A percentile compares a stretch with the other conserved stretches of the same genome.
These are phyloP conservation scores for Capronia americana DNA, from an alignment of 2,329 filamentous ascomycete genomes.

Conservation along the genomic window DNA sequence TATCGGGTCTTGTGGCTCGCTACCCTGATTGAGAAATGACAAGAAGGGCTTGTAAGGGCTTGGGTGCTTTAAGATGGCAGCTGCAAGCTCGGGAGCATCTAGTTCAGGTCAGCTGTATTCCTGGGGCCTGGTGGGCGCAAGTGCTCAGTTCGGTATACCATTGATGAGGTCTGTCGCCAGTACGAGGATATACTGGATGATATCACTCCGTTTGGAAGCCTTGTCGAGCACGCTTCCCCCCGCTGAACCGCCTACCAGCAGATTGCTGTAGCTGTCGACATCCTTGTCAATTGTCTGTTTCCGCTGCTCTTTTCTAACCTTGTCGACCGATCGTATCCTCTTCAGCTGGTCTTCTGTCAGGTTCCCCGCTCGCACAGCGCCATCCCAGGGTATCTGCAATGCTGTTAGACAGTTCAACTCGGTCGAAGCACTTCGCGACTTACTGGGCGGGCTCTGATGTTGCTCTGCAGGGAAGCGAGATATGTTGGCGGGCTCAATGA, in stretches of 20 bases:
- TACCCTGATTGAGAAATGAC: constrained; percentile 81
- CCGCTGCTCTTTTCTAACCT: constrained; percentile 89
- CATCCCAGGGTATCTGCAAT: constrained; percentile 85
- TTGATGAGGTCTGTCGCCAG: constrained; percentile 86
- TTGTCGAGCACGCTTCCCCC: constrained; percentile 81
- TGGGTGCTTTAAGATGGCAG: constrained; percentile 74
- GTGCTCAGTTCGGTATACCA: constrained; percentile 57
- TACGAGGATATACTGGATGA: constrained; percentile 93
- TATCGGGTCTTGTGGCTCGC: constrained; percentile 83
- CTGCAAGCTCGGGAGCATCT: constrained; percentile 82
- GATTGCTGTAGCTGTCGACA: constrained; percentile 75
- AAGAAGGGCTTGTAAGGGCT: constrained; percentile 78
- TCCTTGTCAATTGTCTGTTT: constrained; percentile 81
- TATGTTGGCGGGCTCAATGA: constrained; percentile 84
- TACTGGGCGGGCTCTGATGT: constrained; percentile 84
- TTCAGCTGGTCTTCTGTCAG: constrained; percentile 92
- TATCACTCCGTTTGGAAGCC: constrained; percentile 83
- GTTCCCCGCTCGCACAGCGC: constrained; percentile 88
- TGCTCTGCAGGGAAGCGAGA: constrained; percentile 87
- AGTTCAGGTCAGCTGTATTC: constrained; percentile 30
- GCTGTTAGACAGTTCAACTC: constrained; percentile 16
- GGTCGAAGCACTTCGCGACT: constrained; percentile 13
- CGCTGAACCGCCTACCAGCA: constrained; percentile 74
- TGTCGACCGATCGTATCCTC: constrained; percentile 96
- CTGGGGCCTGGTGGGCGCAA: neutral